Base-by-base conservation (phyloP, 345 rosid species). In the Carallia brachiata region DNA sequence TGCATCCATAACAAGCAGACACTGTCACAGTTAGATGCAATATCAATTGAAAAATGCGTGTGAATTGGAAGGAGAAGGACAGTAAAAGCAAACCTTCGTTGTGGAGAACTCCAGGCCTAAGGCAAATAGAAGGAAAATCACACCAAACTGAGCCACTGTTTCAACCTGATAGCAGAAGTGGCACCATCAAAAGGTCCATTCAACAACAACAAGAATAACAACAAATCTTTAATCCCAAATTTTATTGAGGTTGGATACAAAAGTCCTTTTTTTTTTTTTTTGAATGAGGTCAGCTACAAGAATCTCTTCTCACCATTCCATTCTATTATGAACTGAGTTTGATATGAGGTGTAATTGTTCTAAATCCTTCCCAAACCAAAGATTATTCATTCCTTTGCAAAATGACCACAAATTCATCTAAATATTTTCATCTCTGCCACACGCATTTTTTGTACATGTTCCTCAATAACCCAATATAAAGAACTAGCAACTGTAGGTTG, bases 91-190 rank as follows among this genome's bases (percentile, higher is more conserved):
- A 53, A 91, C 98, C 88, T 89, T 93, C 36, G 92, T 67, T 23
- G 94, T 77, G 6, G 98, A 91, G 75, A 93, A 93, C 79, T 93
- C 97, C 77, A 93, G 79, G 66, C 98, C 97, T 69, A 91, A 78
- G 18, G 97, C 98, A 82, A 93, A 93, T 76, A 93, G 94, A 65
- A 93, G 97, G 82, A 93, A 91, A 76, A 93, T 88, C 57, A 93
- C 98, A 81, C 98, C 98, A 81, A 94, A 94, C 70, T 94, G 98
- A 75, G 98, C 98, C 75, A 89, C 97, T 6, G 98, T 94, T 85
- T 91, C 98, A 62, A 93, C 96, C 97, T 93, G 77, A n/a, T 61
- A 77, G 17, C 37, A 17, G 5, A 39, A 55, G 34, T 32, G 34
- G 34, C 31, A 23, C 17, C 39, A 30, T 10, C 61, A 65, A 1